These are phyloP conservation scores for Fusarium annulatum DNA, from an alignment of 2,329 filamentous ascomycete genomes.

Conservation along the genomic window DNA sequence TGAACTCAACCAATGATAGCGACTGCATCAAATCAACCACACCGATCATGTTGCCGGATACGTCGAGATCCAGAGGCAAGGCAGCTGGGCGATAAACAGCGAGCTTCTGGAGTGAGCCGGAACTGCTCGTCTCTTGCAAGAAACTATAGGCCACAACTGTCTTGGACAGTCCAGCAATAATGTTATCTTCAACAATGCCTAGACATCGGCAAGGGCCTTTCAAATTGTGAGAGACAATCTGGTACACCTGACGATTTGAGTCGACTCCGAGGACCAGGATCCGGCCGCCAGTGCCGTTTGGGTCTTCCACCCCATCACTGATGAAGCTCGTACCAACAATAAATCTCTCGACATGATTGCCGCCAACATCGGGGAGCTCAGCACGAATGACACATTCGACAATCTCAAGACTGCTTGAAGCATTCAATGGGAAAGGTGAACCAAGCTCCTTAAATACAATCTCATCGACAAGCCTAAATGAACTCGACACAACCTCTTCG, in stretches of 20 bases:
- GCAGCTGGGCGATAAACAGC: slow-evolving; percentile 85
- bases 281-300: slow-evolving; percentile 70
- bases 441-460: slow-evolving; percentile 84
- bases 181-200: slow-evolving; percentile 77
- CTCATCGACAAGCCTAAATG: slow-evolving; percentile 92
- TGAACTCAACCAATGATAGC: slow-evolving; percentile 80
- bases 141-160: slow-evolving; percentile 75
- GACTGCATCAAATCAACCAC: slow-evolving; percentile 96
- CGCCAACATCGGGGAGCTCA: slow-evolving; percentile 70
- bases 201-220: slow-evolving; percentile 86
- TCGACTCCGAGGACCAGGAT: slow-evolving; percentile 88
- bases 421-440: slow-evolving; percentile 71
- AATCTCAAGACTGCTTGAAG: slow-evolving; percentile 69
- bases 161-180: slow-evolving; percentile 91
- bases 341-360: slow-evolving; percentile 77
- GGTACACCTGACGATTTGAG: slow-evolving; percentile 76
- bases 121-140: slow-evolving; percentile 64
- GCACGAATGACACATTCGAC: slow-evolving; percentile 87
- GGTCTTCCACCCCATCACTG: slow-evolving; percentile 63
- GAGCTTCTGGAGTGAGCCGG: slow-evolving; percentile 72
- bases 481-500: slow-evolving; percentile 80
- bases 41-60: slow-evolving; percentile 80
- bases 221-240: slow-evolving; percentile 75
- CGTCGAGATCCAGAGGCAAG: slow-evolving; percentile 82
- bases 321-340: slow-evolving; percentile 90